phyloP scores from a whole-genome alignment of 345 rosid genomes.

The Citrus maxima region DNA sequence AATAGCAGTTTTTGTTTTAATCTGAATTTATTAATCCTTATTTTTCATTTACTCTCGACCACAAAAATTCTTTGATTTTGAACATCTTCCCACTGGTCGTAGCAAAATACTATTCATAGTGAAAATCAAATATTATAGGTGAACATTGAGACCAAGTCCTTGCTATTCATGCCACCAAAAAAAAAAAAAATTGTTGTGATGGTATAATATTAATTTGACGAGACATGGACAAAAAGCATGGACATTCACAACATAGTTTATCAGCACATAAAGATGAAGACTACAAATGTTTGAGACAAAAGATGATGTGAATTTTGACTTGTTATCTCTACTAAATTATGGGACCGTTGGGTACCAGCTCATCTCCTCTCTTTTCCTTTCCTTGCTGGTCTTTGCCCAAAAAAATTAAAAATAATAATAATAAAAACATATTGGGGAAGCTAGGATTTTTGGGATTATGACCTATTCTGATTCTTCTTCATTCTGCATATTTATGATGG shows the following conservation, averaged over 20 bases:
- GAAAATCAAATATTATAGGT: not conserved
- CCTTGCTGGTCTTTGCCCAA: not conserved
- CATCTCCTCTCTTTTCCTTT: not conserved
- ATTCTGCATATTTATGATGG: not conserved
- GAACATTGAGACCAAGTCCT: not conserved
- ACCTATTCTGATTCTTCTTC: not conserved
- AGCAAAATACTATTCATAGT: not conserved
- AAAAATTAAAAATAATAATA: not conserved
- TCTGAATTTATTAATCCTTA: not conserved
- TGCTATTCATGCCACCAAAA: not conserved
- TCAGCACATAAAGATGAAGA: not conserved
- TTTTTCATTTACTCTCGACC: not conserved
- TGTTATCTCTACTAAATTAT: not conserved
- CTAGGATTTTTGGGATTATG: not conserved
- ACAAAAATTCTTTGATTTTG: not conserved
- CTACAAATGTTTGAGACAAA: not conserved
- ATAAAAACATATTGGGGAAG: not conserved
- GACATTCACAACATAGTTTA: not conserved
- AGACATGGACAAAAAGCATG: not conserved
- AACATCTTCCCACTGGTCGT: not conserved
- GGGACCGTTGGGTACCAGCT: not conserved
- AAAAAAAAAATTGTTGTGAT: not conserved
- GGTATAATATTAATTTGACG: not conserved
- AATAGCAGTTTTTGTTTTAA: not conserved
- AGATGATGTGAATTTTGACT: not conserved